phyloP scores from a whole-genome alignment of 1,284 basidiomycete genomes.

The Clitocybe nebularis region DNA sequence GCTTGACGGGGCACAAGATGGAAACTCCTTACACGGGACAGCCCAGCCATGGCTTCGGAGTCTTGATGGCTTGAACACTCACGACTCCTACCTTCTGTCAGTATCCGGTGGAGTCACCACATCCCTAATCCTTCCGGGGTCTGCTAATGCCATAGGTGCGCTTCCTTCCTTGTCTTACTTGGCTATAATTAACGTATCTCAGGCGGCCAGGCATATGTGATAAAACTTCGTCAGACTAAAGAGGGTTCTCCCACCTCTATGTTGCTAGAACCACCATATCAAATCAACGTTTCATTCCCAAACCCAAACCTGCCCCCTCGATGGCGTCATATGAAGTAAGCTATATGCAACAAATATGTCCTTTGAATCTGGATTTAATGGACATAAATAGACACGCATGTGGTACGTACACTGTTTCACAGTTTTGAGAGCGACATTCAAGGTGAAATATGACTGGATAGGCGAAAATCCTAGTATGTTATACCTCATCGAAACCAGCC shows the following conservation, averaged over 20 bases:
- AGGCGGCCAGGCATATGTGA: slow-evolving; percentile 63
- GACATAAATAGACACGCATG: slow-evolving; percentile 48
- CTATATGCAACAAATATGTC: too few relatives aligned
- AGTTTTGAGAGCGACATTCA: not conserved
- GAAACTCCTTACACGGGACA: slow-evolving; percentile 50
- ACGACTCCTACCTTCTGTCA: slow-evolving; percentile 54
- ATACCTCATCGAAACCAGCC: too few relatives aligned
- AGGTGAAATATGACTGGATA: slow-evolving; percentile 13
- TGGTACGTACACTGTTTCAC: slow-evolving; percentile 32
- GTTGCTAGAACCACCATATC: slow-evolving; percentile 54
- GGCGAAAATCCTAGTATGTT: slow-evolving; percentile 42
- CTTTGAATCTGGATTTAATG: not conserved
- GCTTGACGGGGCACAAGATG: slow-evolving; percentile 44
- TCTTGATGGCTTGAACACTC: slow-evolving; percentile 60
- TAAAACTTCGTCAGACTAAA: slow-evolving; percentile 56
- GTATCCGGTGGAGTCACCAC: slow-evolving; percentile 70
- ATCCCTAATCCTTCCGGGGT: slow-evolving; percentile 51
- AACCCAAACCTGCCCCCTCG: slow-evolving; percentile 31
- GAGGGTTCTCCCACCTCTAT: slow-evolving; percentile 54
- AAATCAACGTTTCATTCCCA: slow-evolving; percentile 36
- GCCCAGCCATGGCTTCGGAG: slow-evolving; percentile 60
- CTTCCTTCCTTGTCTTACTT: not conserved
- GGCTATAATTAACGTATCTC: slow-evolving; percentile 2
- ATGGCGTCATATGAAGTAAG: slow-evolving; percentile 62
- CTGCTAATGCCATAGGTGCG: slow-evolving; percentile 41